Evolutionary conservation across 2,329 filamentous ascomycete genomes (phyloP).

Genomic region (Cryphonectria carpinicola): DNA sequence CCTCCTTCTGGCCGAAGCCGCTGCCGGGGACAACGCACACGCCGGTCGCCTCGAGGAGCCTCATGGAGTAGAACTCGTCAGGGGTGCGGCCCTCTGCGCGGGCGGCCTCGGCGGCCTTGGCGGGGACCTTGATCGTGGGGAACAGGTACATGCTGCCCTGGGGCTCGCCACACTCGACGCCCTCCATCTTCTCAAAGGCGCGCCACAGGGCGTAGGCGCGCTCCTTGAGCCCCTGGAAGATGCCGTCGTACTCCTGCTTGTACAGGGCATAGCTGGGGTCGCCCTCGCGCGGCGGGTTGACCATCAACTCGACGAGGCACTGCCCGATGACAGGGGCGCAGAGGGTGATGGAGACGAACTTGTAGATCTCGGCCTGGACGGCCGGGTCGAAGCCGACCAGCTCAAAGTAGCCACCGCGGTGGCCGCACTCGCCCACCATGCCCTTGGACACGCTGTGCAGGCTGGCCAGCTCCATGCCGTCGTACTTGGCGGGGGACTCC

Average conservation of each 20-base stretch:
- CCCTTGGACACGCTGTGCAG: constrained; percentile 96
- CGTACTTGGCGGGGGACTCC: constrained; percentile 74
- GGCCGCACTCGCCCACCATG: constrained; percentile 98
- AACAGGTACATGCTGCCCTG: constrained; percentile 99
- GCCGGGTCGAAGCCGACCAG: constrained; percentile 83
- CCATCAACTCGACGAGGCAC: constrained; percentile 96
- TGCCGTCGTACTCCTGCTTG: constrained; percentile 80
- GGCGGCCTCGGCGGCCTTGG: constrained; percentile 78
- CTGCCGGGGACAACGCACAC: constrained; percentile 92
- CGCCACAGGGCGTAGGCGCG: constrained; percentile 85
- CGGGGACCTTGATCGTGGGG: constrained; percentile 83
- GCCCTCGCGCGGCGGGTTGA: constrained; percentile 86
- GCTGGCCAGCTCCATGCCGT: constrained; percentile 85
- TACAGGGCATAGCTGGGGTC: constrained; percentile 86
- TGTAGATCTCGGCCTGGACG: constrained; percentile 95
- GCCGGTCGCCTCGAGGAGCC: constrained; percentile 88
- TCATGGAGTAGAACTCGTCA: constrained; percentile 94
- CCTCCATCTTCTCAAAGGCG: constrained; percentile 93
- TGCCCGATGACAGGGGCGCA: constrained; percentile 95
- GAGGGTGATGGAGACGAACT: constrained; percentile 96
- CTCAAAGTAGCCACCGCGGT: constrained; percentile 97
- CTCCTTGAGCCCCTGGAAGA: constrained; percentile 76
- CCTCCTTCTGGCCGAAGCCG: constrained; percentile 93
- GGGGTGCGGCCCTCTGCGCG: constrained; percentile 71
- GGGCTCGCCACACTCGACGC: constrained; percentile 85